Conservation (phyloP, 371 early-diverging fungal species). For the Funneliformis caledonium region DNA sequence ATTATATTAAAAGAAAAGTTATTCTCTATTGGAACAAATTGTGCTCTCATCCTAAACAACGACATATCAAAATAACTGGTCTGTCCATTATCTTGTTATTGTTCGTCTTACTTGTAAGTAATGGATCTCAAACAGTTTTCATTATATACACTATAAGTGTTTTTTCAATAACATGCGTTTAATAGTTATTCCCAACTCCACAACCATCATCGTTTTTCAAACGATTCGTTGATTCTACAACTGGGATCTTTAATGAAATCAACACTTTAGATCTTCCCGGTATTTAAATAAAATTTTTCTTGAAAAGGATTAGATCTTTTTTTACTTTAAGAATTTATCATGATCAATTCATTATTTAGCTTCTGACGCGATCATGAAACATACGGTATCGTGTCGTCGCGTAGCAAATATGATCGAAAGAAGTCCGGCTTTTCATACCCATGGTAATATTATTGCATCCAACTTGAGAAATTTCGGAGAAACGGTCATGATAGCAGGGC, state of each 20-base stretch:
- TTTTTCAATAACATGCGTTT: too few species aligned
- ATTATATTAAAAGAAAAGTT: too few species aligned
- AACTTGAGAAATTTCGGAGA: slow-evolving; percentile 8
- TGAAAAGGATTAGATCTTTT: neutral
- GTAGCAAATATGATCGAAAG: slow-evolving; percentile 23
- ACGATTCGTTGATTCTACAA: neutral
- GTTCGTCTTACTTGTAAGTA: too few species aligned
- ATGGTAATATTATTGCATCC: neutral
- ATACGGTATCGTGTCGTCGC: neutral
- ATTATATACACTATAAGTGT: too few species aligned
- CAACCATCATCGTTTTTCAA: neutral
- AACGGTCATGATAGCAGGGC: slow-evolving; percentile 9
- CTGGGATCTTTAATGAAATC: neutral
- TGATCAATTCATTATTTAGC: neutral
- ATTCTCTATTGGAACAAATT: too few species aligned
- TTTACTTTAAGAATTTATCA: too few species aligned
- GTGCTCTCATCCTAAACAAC: too few species aligned
- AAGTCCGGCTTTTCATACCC: neutral
- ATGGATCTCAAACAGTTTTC: too few species aligned
- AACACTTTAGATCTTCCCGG: neutral
- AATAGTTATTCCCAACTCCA: too few species aligned
- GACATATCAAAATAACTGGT: too few species aligned
- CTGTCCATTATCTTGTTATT: too few species aligned
- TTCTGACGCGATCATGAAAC: slow-evolving; percentile 24
- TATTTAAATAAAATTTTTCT: neutral